Evolutionary conservation across 2,329 filamentous ascomycete genomes (phyloP), one percentile per base, ranked within the genome.

Genomic region (Talaromyces sp.): DNA sequence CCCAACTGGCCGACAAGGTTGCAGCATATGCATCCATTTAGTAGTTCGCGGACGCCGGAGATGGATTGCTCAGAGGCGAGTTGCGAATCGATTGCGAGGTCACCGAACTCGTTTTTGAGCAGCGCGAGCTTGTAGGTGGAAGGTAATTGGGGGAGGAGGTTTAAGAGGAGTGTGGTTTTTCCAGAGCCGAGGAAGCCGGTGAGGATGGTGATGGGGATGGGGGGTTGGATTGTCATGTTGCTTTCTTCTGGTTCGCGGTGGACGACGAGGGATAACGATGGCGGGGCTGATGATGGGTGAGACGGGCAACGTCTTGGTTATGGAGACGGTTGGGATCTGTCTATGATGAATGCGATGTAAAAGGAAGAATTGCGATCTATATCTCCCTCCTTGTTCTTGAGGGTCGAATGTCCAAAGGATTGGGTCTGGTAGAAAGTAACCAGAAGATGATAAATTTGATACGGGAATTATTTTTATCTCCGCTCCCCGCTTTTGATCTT

Each of bases 1-100:
- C 87, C 87, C 8, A 99, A 87, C 77, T 96, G 92, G 16, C 95
- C 95, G 67, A 99, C 94, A 31, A 98, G 89, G 76, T 98, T 98
- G 82, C 95, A 99, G 85, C 95, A 99, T 78, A 99, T 98, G 81
- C 95, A 98, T 70, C 94, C 95, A 76, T 97, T 96, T 62, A 99
- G 88, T 1, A 99, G 85, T 78, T 99, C 95, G 72, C 91, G 90
- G 4, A 97, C 93, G 63, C 93, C 94, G 0, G 92, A 90, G 70
- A 99, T 93, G 68, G 93, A 88, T 59, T 87, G 87, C 14, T 90
- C 90, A 0, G 90, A 84, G 16, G 95, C 94, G 35, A 99, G 89
- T 76, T 97, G 91, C 1, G 91, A 95, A 82, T 99, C 95, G 75
- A 99, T 85, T 41, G 93, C 93, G 48, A 99, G 81, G 76, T 98